Base-by-base conservation (phyloP, 495 filamentous ascomycete genomes). In the Lophium mytilinum region DNA sequence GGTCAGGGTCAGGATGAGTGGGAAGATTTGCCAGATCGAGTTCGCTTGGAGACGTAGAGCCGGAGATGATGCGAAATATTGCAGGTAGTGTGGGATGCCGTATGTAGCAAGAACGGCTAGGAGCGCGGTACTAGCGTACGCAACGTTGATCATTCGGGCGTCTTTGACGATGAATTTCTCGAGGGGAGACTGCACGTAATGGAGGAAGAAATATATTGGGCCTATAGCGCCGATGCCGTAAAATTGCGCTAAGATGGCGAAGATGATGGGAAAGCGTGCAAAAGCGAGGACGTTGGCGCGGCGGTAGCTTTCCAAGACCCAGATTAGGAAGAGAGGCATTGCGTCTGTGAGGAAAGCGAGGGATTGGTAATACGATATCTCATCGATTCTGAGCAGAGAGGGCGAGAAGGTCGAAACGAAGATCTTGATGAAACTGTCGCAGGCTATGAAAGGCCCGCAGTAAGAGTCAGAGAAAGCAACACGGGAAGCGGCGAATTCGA, bases 161-260 rank as follows among this genome's bases (percentile, higher is more conserved):
- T 68, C 63, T n/a, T 57, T 56, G 30, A 57, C 58, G 5, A 53
- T 21, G 43, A 66, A 72, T 30, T 64, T 67, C 10, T 37, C 36
- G 6, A 59, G 50, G 4, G 70, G 68, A 18, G 60, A 57, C 24
- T 45, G 57, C 9, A 71, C 55, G 42, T 66, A 70, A 35, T 71
- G 66, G 17, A 69, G 47, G 35, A 68, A 66, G 55, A 65, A 74
- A 61, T 73, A 75, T 3, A 75, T 50, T 9, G 75, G 74, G 17
- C 64, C 67, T 34, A 75, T 58, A 9, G 69, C 45, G 18, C 62
- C 72, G 17, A 70, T 67, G 33, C 71, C 70, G 14, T 60, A 50
- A 14, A 63, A 53, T 55, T 75, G 73, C 58, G 67, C 70, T 34
- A 66, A 30, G 15, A 72, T 34, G 0, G 57, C 62, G 49, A 72